Conservation (phyloP, 2,329 filamentous ascomycete genomes). For the Aspergillus glaucus region DNA sequence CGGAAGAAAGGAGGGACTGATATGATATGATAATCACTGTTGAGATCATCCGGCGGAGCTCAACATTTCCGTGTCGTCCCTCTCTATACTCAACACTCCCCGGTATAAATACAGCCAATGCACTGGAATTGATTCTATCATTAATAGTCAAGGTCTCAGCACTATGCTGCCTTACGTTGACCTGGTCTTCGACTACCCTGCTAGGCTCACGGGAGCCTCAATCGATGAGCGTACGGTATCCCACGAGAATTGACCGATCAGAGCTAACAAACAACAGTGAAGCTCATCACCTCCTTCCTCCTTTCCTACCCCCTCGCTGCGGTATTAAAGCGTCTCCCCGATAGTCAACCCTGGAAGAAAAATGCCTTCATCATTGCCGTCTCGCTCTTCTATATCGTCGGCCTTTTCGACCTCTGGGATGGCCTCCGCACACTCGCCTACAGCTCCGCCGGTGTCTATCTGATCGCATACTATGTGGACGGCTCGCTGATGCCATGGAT, state of each 20-base stretch:
- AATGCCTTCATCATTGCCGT: conserved; percentile 78
- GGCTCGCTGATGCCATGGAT: conserved; percentile 98
- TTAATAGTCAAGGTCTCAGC: neutral
- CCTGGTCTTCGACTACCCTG: conserved; percentile 55
- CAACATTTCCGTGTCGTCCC: too few relatives aligned
- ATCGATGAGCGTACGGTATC: conserved; percentile 53
- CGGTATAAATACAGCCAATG: too few relatives aligned
- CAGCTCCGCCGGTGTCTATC: conserved; percentile 72
- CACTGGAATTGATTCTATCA: too few relatives aligned
- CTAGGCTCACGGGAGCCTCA: conserved; percentile 54
- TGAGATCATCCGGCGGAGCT: neutral
- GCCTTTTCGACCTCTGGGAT: conserved; percentile 86
- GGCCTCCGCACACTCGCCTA: conserved; percentile 74
- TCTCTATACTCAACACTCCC: too few relatives aligned
- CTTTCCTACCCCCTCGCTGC: conserved; percentile 88
- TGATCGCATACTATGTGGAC: conserved; percentile 74
- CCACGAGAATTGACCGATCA: neutral
- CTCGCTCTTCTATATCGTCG: conserved; percentile 84
- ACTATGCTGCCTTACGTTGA: conserved; percentile 61
- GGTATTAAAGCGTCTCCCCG: conserved; percentile 82
- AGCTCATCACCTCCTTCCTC: conserved; percentile 84
- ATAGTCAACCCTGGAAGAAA: conserved; percentile 74
- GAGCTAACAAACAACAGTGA: conserved; percentile 55
- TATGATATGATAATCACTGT: neutral
- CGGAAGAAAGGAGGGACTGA: neutral